A percentile compares a stretch with the other conserved stretches of the same genome.
Evolutionary conservation across 345 rosid genomes (phyloP).

Genomic region (Excoecaria cochinchinensis): DNA sequence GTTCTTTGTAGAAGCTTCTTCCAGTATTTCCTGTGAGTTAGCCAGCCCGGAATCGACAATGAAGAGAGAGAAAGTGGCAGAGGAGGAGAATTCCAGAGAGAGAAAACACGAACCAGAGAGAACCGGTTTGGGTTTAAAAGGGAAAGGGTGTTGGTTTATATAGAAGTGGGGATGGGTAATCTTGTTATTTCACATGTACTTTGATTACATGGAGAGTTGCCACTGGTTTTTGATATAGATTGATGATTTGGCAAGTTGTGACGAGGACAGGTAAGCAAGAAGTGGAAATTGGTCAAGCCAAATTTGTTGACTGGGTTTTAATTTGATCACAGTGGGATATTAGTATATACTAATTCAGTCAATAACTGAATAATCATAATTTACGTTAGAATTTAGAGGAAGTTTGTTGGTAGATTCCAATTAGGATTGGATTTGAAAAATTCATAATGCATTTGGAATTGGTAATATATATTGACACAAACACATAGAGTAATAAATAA

Average conservation of each 20-base stretch:
- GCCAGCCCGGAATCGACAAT: constrained; percentile 44
- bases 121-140: background rate
- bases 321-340: no score
- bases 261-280: background rate
- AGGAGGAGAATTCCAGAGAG: background rate
- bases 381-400: no score
- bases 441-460: no score
- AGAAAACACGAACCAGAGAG: background rate
- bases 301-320: background rate
- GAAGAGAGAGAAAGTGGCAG: background rate
- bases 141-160: background rate
- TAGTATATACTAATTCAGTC: no score
- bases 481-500: no score
- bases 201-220: background rate
- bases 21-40: constrained; percentile 53
- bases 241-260: background rate
- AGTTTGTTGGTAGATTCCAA: no score
- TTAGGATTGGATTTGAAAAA: no score
- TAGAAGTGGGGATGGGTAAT: background rate
- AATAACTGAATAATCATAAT: no score
- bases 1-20: constrained; percentile 47
- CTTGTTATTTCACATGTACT: background rate
- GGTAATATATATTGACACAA: no score
- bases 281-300: constrained; percentile 3
- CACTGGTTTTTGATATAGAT: background rate